Base-by-base conservation (phyloP, 192 early-diverging fungal species). In the Umbelopsis vinacea region DNA sequence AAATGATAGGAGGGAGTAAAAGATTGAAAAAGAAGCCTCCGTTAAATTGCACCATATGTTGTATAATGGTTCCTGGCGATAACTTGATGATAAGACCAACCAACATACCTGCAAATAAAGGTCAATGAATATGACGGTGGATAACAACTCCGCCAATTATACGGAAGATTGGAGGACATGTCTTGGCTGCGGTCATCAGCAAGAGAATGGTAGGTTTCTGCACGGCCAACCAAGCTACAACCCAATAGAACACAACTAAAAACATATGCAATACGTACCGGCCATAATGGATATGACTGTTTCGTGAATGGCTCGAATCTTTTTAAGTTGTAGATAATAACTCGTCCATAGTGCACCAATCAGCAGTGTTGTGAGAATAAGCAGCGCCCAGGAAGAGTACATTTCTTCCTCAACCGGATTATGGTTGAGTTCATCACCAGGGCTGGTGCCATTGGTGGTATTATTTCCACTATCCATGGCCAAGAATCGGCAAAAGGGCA, bases 21-120 rank as follows among this genome's bases (percentile, higher is more conserved):
- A 99, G 79, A 78, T 97, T 99, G 87, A 99, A 99, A 74, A 99
- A 99, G 57, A 95, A 92, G 0, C 89, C 89, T 75, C 91, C 89
- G 71, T 96, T 90, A 74, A 98, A 97, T n/a, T 91, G 91, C 23
- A 98, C 92, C 84, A 95, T 92, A 45, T 91, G 81, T 71, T 90
- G 89, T 46, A 96, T 82, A 55, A 85, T 81, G 22, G 76, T 57
- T 9, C 85, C 88, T 11, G 89, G 86, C 0, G 84, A 73, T 2
- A 89, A 46, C 21, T 89, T 83, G 55, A 92, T 87, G 9, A 88
- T 73, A 40, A 92, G 75, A 1, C 91, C 91, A 26, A 92, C 89
- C 71, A 90, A 46, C 86, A 92, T 89, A 15, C 90, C 90, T 87
- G 75, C 19, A 29, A 37, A 19, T n/a, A 68, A 23, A n/a, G 17